These are phyloP conservation scores for Brassica juncea DNA, from an alignment of 345 rosid genomes.

Conservation along the genomic window DNA sequence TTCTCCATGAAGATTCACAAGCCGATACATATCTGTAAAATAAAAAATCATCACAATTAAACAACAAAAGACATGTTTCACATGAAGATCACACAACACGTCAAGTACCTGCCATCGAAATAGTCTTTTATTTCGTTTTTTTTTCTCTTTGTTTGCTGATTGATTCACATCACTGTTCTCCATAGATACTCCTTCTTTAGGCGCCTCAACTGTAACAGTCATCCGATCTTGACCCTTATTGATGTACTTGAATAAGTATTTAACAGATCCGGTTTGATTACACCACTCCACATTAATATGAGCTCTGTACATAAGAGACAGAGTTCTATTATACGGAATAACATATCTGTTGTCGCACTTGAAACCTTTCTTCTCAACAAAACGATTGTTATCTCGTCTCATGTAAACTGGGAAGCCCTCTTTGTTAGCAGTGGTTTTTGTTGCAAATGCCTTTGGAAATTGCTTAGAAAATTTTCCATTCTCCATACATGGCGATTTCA, in stretches of 20 bases:
- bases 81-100: too few relatives aligned
- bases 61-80: too few relatives aligned
- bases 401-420: not conserved
- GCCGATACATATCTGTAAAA: not conserved
- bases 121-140: too few relatives aligned
- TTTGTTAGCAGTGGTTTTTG: not conserved
- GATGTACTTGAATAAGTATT: not conserved
- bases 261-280: not conserved
- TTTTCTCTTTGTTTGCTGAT: too few relatives aligned
- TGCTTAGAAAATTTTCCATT: not conserved
- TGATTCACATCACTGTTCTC: too few relatives aligned
- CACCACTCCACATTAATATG: not conserved
- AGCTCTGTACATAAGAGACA: not conserved
- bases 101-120: too few relatives aligned
- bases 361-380: not conserved
- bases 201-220: not conserved
- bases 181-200: not conserved
- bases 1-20: not conserved
- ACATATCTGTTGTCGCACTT: not conserved
- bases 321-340: not conserved
- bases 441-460: not conserved
- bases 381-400: not conserved
- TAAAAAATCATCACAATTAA: not conserved
- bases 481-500: not conserved
- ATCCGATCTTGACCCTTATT: not conserved